Base-by-base conservation (phyloP, 2,329 filamentous ascomycete genomes). In the Neurospora crassa region DNA sequence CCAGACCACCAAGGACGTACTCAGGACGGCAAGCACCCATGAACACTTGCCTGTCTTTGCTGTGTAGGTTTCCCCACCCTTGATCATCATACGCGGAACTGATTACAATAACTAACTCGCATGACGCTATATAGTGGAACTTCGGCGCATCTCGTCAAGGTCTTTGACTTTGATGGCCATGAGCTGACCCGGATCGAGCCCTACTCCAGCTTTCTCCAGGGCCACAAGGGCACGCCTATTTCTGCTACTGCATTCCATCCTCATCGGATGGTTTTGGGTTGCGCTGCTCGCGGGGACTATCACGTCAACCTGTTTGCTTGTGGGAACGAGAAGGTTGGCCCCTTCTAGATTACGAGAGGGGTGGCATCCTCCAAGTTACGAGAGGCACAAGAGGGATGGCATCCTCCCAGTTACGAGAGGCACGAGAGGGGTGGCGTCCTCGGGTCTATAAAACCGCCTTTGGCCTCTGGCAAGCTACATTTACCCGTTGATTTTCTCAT, bases 11-110 rank as follows among this genome's bases (percentile, higher is more conserved):
- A 89, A 87, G 72, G 90, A 94, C 77, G 92, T 91, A 10, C 86
- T 97, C 73, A 89, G 94, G 70, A 97, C 93, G 20, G 87, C 97
- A 71, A 96, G 92, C 79, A 94, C 96, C 59, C 96, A 99, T 80
- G 96, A 99, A 81, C 96, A 99, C 81, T 89, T 97, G 70, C 96
- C 96, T 37, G 94, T 99, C 14, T 97, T 99, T 83, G 93, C 93
- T 76, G 89, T 94, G 91, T 94, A 90, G 86, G 91, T 89, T 24
- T n/a, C 59, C 12, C 45, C 41, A 3, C 2, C 7, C 40, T 67
- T 20, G 16, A 40, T 8, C 24, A 20, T 24, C 24, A 34, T 34
- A n/a, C 43, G 18, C n/a, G 29, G 12, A 42, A 59, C 5, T 41
- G 6, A n/a, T 29, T 37, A 63, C 69, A 41, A 67, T 71, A 69